phyloP scores from a whole-genome alignment of 1,284 basidiomycete genomes.

The Ganoderma sinense region DNA sequence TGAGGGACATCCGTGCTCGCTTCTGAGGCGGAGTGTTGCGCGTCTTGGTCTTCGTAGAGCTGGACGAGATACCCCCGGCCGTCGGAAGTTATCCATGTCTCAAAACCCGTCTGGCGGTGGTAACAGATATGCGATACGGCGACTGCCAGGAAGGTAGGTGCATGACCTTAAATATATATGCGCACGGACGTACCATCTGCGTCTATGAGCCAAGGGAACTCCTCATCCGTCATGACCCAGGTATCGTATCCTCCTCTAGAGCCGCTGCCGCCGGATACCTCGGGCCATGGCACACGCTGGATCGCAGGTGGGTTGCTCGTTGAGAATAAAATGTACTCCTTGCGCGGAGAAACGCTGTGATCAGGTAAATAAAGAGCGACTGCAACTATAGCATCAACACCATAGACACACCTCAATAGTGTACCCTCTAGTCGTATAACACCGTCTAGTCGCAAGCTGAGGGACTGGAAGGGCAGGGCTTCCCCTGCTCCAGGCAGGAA shows the following conservation, averaged over 20 bases:
- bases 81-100: conserved; percentile 85
- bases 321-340: conserved; percentile 73
- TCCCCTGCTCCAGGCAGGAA: conserved; percentile 86
- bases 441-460: conserved; percentile 80
- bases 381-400: conserved; percentile 4
- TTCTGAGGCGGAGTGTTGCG: conserved; percentile 25
- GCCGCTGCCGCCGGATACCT: conserved; percentile 37
- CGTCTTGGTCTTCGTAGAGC: conserved; percentile 44
- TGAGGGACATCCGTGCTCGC: conserved; percentile 24
- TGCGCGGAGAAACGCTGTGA: conserved; percentile 74
- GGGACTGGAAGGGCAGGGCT: conserved; percentile 67
- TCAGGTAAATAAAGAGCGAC: conserved; percentile 6
- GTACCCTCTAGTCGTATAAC: conserved; percentile 83
- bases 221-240: conserved; percentile 75
- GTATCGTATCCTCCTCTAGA: conserved; percentile 60
- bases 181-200: conserved; percentile 59
- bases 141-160: conserved; percentile 48
- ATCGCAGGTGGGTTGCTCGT: conserved; percentile 75
- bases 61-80: conserved; percentile 81
- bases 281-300: conserved; percentile 84
- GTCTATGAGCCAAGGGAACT: conserved; percentile 78
- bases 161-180: too few species aligned
- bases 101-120: conserved; percentile 64
- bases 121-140: conserved; percentile 64
- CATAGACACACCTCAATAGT: conserved; percentile 63